phyloP scores from a whole-genome alignment of 2,329 filamentous ascomycete species.

The Pestalotiopsis sp. region DNA sequence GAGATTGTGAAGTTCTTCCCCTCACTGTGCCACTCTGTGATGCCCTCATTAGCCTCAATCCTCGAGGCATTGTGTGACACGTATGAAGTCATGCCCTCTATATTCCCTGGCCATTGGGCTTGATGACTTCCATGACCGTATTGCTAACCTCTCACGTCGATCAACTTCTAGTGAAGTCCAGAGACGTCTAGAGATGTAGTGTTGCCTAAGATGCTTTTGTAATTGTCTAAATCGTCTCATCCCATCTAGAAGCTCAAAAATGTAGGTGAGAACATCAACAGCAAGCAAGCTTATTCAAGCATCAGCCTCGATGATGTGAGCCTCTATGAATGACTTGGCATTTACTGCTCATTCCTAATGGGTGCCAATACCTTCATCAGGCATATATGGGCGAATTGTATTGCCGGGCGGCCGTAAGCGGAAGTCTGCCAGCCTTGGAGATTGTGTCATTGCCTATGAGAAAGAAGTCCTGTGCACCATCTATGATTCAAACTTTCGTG shows the following conservation, averaged over 20 bases:
- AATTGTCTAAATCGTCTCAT: too few relatives aligned
- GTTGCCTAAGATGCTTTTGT: too few relatives aligned
- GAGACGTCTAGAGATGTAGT: too few relatives aligned
- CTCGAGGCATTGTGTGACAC: neutral
- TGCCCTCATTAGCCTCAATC: neutral
- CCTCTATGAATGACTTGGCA: too few relatives aligned
- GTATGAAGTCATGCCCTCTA: slow-evolving; percentile 14
- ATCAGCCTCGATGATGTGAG: too few relatives aligned
- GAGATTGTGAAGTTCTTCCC: slow-evolving; percentile 18
- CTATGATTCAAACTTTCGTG: neutral
- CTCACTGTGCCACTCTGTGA: neutral
- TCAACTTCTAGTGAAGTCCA: neutral
- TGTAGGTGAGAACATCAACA: too few relatives aligned
- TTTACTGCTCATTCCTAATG: too few relatives aligned
- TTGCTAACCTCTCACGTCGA: neutral
- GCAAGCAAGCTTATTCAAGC: too few relatives aligned
- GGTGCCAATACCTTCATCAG: too few relatives aligned
- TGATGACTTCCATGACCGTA: neutral
- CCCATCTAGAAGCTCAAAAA: too few relatives aligned
- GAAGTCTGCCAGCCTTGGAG: neutral
- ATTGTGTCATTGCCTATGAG: neutral
- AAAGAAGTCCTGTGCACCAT: neutral
- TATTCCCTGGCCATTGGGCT: neutral
- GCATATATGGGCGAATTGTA: neutral
- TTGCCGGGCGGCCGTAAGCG: too few relatives aligned